A percentile compares a stretch with the other conserved stretches of the same genome.
Evolutionary conservation across 345 rosid genomes (phyloP).

Genomic region (Hibiscus trionum): DNA sequence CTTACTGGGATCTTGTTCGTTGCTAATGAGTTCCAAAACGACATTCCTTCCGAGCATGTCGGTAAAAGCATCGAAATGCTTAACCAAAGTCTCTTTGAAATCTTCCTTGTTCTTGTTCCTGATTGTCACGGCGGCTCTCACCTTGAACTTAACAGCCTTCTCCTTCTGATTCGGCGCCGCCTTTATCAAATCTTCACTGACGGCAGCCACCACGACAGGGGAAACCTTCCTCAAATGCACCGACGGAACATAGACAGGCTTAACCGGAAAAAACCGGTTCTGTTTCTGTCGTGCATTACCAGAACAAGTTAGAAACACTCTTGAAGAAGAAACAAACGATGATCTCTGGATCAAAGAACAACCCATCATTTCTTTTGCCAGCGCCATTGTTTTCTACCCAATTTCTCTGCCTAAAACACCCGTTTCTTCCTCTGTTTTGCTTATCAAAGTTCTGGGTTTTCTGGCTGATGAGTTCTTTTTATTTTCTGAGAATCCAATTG

Average conservation of each 20-base stretch:
- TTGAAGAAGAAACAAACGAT: slow-evolving; percentile 24
- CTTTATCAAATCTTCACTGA: slow-evolving; percentile 64
- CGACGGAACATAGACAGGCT: slow-evolving; percentile 20
- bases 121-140: slow-evolving; percentile 65
- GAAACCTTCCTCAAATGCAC: slow-evolving; percentile 11
- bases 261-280: slow-evolving; percentile 12
- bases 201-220: slow-evolving; percentile 38
- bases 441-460: background rate
- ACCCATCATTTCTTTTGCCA: slow-evolving; percentile 61
- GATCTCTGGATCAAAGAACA: slow-evolving; percentile 12
- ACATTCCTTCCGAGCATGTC: slow-evolving; percentile 81
- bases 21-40: slow-evolving; percentile 75
- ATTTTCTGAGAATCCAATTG: background rate
- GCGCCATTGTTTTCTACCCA: slow-evolving; percentile 32
- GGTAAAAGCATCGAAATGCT: slow-evolving; percentile 60
- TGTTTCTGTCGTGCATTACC: slow-evolving; percentile 12
- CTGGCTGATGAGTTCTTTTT: background rate
- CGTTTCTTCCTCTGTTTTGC: background rate
- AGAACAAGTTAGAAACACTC: background rate
- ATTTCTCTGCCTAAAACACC: background rate
- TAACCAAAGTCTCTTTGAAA: slow-evolving; percentile 58
- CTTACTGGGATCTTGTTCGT: slow-evolving; percentile 85
- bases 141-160: slow-evolving; percentile 52
- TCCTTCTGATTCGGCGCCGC: slow-evolving; percentile 16
- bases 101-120: slow-evolving; percentile 80